Evolutionary conservation across 805 yeast genomes (phyloP).

Genomic region (Maudiozyma serrabonitensis): DNA sequence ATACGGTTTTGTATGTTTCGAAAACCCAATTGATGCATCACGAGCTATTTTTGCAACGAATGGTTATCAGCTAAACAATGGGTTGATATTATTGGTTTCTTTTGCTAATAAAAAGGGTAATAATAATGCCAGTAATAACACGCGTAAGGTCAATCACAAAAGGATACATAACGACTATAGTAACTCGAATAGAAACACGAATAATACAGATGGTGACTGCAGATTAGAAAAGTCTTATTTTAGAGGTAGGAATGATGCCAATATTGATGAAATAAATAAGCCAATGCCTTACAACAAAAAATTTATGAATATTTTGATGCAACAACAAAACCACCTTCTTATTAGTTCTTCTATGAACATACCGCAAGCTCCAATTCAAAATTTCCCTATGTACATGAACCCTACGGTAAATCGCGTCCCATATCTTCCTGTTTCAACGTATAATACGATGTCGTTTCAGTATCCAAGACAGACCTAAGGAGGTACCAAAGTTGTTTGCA

Average conservation of each 20-base stretch:
- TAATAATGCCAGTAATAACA: background rate
- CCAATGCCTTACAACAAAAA: conserved; percentile 15
- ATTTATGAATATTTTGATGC: conserved; percentile 20
- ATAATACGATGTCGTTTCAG: background rate
- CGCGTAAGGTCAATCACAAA: too few relatives aligned
- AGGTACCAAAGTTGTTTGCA: background rate
- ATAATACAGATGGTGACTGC: background rate
- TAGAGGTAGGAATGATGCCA: background rate
- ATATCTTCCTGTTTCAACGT: background rate
- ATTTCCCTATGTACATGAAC: background rate
- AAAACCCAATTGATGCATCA: conserved; percentile 54
- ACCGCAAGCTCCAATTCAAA: background rate
- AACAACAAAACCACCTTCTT: conserved; percentile 11
- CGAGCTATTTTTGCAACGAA: conserved; percentile 52
- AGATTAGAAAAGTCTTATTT: background rate
- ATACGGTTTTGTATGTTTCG: conserved; percentile 74
- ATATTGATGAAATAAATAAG: background rate
- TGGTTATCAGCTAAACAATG: conserved; percentile 33
- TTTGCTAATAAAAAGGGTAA: conserved; percentile 46
- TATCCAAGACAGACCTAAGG: background rate
- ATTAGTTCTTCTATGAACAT: background rate
- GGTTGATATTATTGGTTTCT: conserved; percentile 53
- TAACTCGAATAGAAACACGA: background rate
- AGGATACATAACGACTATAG: background rate
- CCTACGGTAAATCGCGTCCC: background rate